Conservation (phyloP, 1,284 basidiomycete species). For the Wallemia ichthyophaga region DNA sequence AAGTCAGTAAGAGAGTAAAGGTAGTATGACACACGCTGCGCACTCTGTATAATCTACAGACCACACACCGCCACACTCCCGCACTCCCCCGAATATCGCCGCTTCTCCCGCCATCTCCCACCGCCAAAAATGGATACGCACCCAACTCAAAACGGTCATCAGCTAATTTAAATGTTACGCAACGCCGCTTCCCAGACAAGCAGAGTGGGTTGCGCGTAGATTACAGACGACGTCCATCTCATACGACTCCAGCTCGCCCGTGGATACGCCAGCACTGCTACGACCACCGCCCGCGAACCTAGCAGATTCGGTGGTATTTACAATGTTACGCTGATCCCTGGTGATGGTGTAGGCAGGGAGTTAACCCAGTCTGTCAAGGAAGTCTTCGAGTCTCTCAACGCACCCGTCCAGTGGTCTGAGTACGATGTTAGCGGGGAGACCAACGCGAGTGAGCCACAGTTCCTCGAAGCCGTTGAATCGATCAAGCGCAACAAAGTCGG, state of each 20-base stretch:
- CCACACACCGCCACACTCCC: no score
- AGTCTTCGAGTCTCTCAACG: slow-evolving; percentile 89
- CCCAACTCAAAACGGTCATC: no score
- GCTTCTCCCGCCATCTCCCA: no score
- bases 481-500: slow-evolving; percentile 91
- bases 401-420: slow-evolving; percentile 97
- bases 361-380: slow-evolving; percentile 97
- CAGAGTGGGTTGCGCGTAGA: no score
- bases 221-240: no score
- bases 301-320: slow-evolving; percentile 89
- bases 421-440: slow-evolving; percentile 94
- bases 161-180: no score
- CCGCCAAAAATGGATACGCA: no score
- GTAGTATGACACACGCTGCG: no score
- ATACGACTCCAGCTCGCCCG: not conserved
- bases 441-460: slow-evolving; percentile 69
- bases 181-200: no score
- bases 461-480: slow-evolving; percentile 91
- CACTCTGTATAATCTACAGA: no score
- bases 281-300: slow-evolving; percentile 19
- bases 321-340: slow-evolving; percentile 76
- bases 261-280: not conserved
- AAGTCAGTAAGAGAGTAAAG: no score
- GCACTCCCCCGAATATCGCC: no score
- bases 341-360: slow-evolving; percentile 88